phyloP scores from a whole-genome alignment of 177 flowering plant species.

The Telopea speciosissima region DNA sequence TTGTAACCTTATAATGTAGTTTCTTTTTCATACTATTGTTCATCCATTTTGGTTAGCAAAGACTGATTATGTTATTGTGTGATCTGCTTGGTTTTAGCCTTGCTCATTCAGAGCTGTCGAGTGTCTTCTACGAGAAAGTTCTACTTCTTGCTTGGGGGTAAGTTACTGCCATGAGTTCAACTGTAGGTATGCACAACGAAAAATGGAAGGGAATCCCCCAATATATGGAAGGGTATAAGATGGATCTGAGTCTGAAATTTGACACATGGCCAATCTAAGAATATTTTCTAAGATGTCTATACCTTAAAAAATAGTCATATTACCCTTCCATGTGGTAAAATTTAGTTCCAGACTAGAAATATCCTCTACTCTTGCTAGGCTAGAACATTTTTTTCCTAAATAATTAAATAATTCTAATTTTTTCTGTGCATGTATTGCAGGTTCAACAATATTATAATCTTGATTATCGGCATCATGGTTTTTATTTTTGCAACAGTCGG shows the following conservation, averaged over 20 bases:
- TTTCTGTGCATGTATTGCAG: slow-evolving; percentile 27
- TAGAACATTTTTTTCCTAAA: no score
- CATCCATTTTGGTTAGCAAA: not conserved
- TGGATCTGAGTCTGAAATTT: no score
- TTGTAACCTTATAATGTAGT: no score
- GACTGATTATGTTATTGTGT: slow-evolving; percentile 4
- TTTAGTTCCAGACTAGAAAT: no score
- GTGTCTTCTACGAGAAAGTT: slow-evolving; percentile 90
- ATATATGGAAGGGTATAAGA: no score
- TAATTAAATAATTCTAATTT: not conserved
- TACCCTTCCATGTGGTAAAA: no score
- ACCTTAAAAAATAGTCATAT: no score
- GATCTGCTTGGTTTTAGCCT: slow-evolving; percentile 46
- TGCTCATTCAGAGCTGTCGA: slow-evolving; percentile 92
- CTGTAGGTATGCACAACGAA: not conserved
- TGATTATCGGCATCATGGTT: slow-evolving; percentile 63
- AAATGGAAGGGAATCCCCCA: no score
- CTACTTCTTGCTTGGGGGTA: slow-evolving; percentile 91
- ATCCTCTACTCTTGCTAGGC: no score
- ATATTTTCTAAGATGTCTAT: no score
- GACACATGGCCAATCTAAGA: no score
- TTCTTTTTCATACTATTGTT: no score
- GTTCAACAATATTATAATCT: slow-evolving; percentile 72
- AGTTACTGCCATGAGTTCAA: slow-evolving; percentile 18
- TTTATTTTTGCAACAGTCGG: slow-evolving; percentile 85